A percentile compares a stretch with the other conserved stretches of the same genome.
These are phyloP conservation scores for Gossypium schwendimanii DNA, from an alignment of 441 rosid genomes.

Conservation along the genomic window DNA sequence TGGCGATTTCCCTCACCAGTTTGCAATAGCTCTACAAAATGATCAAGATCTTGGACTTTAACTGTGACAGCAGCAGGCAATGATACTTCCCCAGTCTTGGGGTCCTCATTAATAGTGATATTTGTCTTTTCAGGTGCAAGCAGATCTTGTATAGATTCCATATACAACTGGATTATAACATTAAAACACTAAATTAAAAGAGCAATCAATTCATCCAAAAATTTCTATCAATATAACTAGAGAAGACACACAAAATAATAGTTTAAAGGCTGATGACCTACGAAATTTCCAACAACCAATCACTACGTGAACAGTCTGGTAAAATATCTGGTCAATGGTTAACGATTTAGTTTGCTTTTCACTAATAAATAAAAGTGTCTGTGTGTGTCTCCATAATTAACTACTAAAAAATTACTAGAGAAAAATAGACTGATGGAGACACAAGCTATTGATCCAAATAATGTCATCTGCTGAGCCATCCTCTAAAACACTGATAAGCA, in stretches of 20 bases:
- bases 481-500: too few species aligned
- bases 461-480: too few species aligned
- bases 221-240: background rate
- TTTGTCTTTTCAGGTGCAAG: conserved; percentile 72
- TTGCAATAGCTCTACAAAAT: conserved; percentile 65
- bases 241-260: background rate
- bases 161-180: background rate
- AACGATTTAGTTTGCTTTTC: too few species aligned
- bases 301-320: background rate
- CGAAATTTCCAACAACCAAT: background rate
- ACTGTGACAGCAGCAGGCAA: conserved; percentile 62
- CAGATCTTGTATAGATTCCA: conserved; percentile 85
- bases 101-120: conserved; percentile 68
- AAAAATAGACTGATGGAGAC: too few species aligned
- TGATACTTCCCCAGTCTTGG: conserved; percentile 73
- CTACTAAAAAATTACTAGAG: too few species aligned
- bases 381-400: too few species aligned
- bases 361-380: too few species aligned
- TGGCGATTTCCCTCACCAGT: conserved; percentile 77
- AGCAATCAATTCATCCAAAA: background rate
- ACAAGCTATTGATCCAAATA: too few species aligned
- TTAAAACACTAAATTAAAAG: background rate
- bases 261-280: background rate
- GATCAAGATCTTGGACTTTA: conserved; percentile 51
- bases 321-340: too few species aligned